These are phyloP conservation scores for Metschnikowia reukaufii DNA, from an alignment of 805 yeast genomes.

Conservation along the genomic window DNA sequence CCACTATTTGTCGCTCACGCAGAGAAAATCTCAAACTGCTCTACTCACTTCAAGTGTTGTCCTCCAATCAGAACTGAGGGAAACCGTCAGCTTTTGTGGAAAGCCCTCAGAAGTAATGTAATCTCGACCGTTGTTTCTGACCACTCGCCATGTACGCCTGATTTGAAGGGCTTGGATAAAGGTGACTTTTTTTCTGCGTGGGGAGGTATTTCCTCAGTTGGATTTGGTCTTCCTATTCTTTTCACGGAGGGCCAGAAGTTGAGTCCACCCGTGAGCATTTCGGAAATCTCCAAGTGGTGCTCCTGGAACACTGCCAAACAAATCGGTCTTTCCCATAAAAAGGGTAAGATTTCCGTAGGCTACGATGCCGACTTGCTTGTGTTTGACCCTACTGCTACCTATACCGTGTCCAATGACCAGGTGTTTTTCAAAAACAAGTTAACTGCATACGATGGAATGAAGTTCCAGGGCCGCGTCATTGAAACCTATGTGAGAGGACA, in stretches of 20 bases:
- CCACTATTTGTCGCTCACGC: constrained; percentile 83
- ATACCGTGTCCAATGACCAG: constrained; percentile 51
- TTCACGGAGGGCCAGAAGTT: constrained; percentile 69
- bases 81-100: constrained; percentile 75
- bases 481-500: constrained; percentile 81
- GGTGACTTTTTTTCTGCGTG: constrained; percentile 93
- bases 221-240: constrained; percentile 80
- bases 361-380: constrained; percentile 86
- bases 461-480: constrained; percentile 68
- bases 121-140: constrained; percentile 89
- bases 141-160: constrained; percentile 95
- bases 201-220: constrained; percentile 96
- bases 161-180: constrained; percentile 71
- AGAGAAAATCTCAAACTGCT: constrained; percentile 72
- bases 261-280: constrained; percentile 49
- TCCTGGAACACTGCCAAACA: constrained; percentile 81
- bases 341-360: constrained; percentile 74
- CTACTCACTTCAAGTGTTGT: constrained; percentile 88
- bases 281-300: constrained; percentile 78
- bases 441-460: constrained; percentile 79
- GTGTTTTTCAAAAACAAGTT: constrained; percentile 81
- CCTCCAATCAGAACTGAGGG: constrained; percentile 85
- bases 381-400: constrained; percentile 63
- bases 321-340: constrained; percentile 68
- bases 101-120: constrained; percentile 62